Conservation (phyloP, 2,329 filamentous ascomycete genomes). For the Arthrobotrys entomopaga region DNA sequence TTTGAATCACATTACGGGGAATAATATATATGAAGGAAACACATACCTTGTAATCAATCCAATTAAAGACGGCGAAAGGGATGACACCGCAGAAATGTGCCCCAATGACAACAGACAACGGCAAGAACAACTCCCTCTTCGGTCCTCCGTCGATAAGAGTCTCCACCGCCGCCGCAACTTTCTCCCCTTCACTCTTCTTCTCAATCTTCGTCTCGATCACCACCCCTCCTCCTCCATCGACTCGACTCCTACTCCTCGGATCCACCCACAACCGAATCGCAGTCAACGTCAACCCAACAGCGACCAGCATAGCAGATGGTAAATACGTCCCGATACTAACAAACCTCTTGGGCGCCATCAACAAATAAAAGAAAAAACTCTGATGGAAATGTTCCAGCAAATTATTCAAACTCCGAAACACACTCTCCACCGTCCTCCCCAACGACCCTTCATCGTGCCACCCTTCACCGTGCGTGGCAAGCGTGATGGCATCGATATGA, state of each 20-base stretch:
- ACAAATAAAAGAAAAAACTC: slow-evolving; percentile 98
- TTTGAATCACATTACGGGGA: no score
- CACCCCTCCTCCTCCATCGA: slow-evolving; percentile 55
- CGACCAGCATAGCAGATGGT: slow-evolving; percentile 95
- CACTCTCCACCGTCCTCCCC: slow-evolving; percentile 86
- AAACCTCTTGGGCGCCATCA: slow-evolving; percentile 90
- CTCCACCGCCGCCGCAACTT: not conserved
- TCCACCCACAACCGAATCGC: slow-evolving; percentile 93
- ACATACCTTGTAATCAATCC: slow-evolving; percentile 71
- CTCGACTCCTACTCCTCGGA: slow-evolving; percentile 70
- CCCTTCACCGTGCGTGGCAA: slow-evolving; percentile 87
- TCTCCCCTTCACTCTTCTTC: slow-evolving; percentile 57
- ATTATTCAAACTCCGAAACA: slow-evolving; percentile 94
- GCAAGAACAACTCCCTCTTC: slow-evolving; percentile 76
- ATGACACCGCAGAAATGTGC: slow-evolving; percentile 81
- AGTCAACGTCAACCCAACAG: slow-evolving; percentile 94
- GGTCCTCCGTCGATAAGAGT: slow-evolving; percentile 61
- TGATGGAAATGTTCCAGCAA: slow-evolving; percentile 95
- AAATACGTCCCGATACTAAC: slow-evolving; percentile 98
- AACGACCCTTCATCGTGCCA: slow-evolving; percentile 99
- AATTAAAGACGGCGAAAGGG: slow-evolving; percentile 88
- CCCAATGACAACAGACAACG: slow-evolving; percentile 76
- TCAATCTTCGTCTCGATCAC: slow-evolving; percentile 49
- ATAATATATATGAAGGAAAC: not conserved
- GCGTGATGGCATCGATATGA: slow-evolving; percentile 92